Conservation (phyloP, 495 filamentous ascomycete genomes). For the Aspergillus hancockii region DNA sequence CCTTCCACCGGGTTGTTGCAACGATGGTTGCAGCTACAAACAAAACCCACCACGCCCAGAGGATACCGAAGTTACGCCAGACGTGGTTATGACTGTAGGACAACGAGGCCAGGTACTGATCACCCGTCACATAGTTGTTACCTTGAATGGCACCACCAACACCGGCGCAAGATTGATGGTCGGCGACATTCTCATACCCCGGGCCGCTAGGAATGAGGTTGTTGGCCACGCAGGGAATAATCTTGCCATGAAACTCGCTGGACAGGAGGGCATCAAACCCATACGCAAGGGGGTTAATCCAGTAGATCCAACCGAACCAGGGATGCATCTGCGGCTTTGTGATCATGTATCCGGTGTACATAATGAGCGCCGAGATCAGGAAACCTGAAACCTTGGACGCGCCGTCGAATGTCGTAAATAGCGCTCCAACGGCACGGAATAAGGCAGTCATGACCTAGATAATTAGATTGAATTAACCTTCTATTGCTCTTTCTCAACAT, state of each 20-base stretch:
- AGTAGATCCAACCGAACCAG: slow-evolving; percentile 78
- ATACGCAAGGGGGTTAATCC: slow-evolving; percentile 73
- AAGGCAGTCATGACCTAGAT: slow-evolving; percentile 47
- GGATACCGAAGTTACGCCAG: slow-evolving; percentile 53
- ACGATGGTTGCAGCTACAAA: slow-evolving; percentile 42
- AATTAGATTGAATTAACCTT: not conserved
- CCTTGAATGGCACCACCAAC: slow-evolving; percentile 51
- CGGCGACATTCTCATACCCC: slow-evolving; percentile 29
- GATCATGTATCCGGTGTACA: slow-evolving; percentile 64
- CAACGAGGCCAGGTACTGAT: slow-evolving; percentile 49
- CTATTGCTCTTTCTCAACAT: no score
- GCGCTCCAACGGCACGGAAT: slow-evolving; percentile 53
- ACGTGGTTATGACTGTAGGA: slow-evolving; percentile 49
- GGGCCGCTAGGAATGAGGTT: slow-evolving; percentile 49
- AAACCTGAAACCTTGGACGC: slow-evolving; percentile 58
- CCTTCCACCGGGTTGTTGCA: slow-evolving; percentile 41
- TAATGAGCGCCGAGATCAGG: slow-evolving; percentile 46
- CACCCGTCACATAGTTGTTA: slow-evolving; percentile 44
- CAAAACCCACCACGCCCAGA: slow-evolving; percentile 48
- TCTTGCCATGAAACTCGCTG: slow-evolving; percentile 62
- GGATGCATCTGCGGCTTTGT: slow-evolving; percentile 66
- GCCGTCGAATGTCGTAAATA: slow-evolving; percentile 52
- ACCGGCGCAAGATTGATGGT: slow-evolving; percentile 54
- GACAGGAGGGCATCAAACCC: slow-evolving; percentile 67
- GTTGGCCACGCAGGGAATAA: slow-evolving; percentile 46